Percentiles rank a stretch among this genome's conserved stretches.
These are phyloP conservation scores for Volvariella volvacea DNA, from an alignment of 1,284 basidiomycete genomes.

Conservation along the genomic window DNA sequence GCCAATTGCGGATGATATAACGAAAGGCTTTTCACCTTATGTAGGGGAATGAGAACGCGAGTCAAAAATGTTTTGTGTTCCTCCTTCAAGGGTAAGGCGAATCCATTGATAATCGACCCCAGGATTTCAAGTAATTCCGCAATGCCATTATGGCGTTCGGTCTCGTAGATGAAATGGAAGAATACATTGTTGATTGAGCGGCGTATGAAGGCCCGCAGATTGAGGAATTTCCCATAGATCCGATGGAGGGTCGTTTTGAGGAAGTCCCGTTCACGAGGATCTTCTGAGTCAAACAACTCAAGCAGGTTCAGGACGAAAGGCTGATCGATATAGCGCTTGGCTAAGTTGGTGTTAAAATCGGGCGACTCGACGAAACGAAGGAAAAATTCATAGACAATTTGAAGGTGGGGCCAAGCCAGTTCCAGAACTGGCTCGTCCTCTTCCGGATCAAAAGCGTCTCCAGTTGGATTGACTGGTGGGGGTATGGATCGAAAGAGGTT, in stretches of 20 bases:
- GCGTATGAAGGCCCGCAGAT: constrained; percentile 96
- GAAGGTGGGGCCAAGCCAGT: constrained; percentile 98
- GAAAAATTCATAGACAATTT: constrained; percentile 99
- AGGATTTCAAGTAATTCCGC: constrained; percentile 98
- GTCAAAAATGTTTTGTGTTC: constrained; percentile 99
- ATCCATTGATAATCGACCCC: constrained; percentile 99
- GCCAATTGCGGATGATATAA: constrained; percentile 98
- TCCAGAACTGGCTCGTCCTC: constrained; percentile 99
- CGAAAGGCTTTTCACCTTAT: constrained; percentile 96
- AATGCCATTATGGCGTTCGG: constrained; percentile 98
- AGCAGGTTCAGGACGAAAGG: constrained; percentile 93
- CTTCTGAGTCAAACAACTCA: constrained; percentile 98
- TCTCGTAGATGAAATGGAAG: constrained; percentile 98
- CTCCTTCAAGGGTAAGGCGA: constrained; percentile 96
- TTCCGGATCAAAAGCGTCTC: constrained; percentile 98
- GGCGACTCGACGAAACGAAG: constrained; percentile 97
- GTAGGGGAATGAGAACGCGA: constrained; percentile 91
- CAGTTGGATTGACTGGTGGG: constrained; percentile 96
- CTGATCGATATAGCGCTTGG: constrained; percentile 98
- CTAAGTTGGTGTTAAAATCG: constrained; percentile 97
- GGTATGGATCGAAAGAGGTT: constrained; percentile 99
- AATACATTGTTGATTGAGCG: constrained; percentile 99
- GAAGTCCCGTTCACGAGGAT: constrained; percentile 98
- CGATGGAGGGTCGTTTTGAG: constrained; percentile 98
- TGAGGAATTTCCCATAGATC: constrained; percentile 99